Conservation (phyloP, 2,329 filamentous ascomycete species). For the Pleoardoris graminearum region DNA sequence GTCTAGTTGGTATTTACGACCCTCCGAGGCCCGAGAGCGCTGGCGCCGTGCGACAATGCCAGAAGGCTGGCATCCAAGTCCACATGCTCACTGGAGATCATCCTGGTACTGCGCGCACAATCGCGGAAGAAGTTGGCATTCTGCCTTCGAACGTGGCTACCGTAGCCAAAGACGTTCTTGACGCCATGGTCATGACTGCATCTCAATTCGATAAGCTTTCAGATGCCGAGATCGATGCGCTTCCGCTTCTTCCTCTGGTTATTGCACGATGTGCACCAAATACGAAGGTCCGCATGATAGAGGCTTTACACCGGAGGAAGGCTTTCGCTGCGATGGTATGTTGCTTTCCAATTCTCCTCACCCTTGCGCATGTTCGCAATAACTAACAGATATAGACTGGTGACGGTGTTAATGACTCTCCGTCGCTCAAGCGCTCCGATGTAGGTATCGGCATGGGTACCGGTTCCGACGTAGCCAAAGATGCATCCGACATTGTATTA, state of each 20-base stretch:
- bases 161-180: slow-evolving; percentile 34
- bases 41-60: slow-evolving; percentile 50
- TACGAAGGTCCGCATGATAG: slow-evolving; percentile 90
- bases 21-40: slow-evolving; percentile 81
- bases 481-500: slow-evolving; percentile 79
- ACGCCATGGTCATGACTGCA: slow-evolving; percentile 42
- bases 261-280: slow-evolving; percentile 82
- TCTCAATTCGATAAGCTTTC: slow-evolving; percentile 76
- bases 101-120: slow-evolving; percentile 51
- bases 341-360: background rate
- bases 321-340: slow-evolving; percentile 74
- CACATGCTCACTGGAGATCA: slow-evolving; percentile 56
- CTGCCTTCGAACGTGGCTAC: slow-evolving; percentile 34
- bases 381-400: slow-evolving; percentile 58
- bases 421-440: slow-evolving; percentile 77
- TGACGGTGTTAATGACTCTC: slow-evolving; percentile 85
- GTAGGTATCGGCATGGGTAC: slow-evolving; percentile 92
- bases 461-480: slow-evolving; percentile 84
- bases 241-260: slow-evolving; percentile 77
- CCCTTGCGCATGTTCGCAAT: background rate
- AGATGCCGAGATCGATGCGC: slow-evolving; percentile 72
- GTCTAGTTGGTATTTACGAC: slow-evolving; percentile 82
- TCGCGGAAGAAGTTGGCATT: slow-evolving; percentile 53
- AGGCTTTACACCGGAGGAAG: slow-evolving; percentile 76
- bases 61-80: slow-evolving; percentile 52